Evolutionary conservation across 1,139 yeast genomes (phyloP).

Genomic region (Saccharomyces hybrid): DNA sequence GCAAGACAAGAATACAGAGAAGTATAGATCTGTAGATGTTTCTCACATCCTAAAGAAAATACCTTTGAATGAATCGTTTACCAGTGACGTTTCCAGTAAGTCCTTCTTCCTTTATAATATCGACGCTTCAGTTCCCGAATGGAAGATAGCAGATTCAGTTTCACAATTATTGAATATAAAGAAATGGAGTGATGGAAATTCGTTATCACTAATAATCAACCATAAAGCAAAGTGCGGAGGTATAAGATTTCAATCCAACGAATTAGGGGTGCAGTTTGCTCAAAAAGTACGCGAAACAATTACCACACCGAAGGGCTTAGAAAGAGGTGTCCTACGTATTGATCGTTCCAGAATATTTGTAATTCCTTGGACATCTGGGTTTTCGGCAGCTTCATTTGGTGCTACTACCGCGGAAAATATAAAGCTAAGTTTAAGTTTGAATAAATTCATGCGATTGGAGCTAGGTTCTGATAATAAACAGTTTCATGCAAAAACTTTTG

Average conservation of each 20-base stretch:
- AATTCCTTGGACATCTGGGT: constrained; percentile 21
- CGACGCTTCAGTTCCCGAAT: constrained; percentile 24
- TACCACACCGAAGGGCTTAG: constrained; percentile 5
- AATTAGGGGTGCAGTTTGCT: constrained; percentile 13
- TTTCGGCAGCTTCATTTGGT: constrained; percentile 21
- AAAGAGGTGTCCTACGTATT: constrained; percentile 18
- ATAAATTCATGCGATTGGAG: constrained; percentile 15
- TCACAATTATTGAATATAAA: constrained; percentile 12
- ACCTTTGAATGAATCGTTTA: constrained; percentile 18
- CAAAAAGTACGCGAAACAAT: background rate
- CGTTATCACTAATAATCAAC: constrained; percentile 20
- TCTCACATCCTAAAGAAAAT: constrained; percentile 13
- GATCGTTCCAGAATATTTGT: constrained; percentile 16
- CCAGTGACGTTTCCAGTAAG: constrained; percentile 4
- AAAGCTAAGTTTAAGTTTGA: constrained; percentile 16
- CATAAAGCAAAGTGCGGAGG: constrained; percentile 28
- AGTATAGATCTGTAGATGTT: constrained; percentile 12
- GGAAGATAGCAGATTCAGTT: constrained; percentile 22
- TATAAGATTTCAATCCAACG: constrained; percentile 15
- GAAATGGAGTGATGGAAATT: constrained; percentile 21
- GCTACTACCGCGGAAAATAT: constrained; percentile 12
- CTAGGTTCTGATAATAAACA: background rate
- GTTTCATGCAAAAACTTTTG: background rate
- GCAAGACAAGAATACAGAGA: background rate
- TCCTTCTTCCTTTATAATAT: constrained; percentile 25